phyloP scores from a whole-genome alignment of 345 rosid genomes.

The Heritiera fomes region DNA sequence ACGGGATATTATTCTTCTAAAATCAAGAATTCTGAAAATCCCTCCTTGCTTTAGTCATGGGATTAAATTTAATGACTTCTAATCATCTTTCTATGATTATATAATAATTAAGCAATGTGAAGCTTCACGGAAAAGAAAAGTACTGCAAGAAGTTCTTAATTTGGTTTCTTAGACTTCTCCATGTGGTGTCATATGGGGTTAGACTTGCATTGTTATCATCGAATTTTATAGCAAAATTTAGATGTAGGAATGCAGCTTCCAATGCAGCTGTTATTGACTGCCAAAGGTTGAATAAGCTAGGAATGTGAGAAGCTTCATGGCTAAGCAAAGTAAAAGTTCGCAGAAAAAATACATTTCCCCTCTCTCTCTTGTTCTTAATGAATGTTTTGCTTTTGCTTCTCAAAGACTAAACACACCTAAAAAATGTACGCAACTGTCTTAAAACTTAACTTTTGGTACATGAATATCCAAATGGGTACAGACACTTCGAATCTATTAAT shows the following conservation, averaged over 20 bases:
- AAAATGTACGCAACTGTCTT: background rate
- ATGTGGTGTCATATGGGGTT: background rate
- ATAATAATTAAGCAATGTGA: background rate
- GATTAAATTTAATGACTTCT: background rate
- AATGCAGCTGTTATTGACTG: conserved; percentile 14
- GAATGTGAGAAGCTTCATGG: background rate
- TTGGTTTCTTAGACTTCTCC: background rate
- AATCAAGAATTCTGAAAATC: background rate
- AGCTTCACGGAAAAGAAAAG: conserved; percentile 1
- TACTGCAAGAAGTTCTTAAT: background rate
- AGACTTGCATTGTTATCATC: background rate
- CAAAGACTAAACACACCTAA: background rate
- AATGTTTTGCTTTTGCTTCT: background rate
- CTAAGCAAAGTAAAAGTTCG: conserved; percentile 17
- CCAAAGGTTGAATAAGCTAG: background rate
- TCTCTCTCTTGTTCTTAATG: background rate
- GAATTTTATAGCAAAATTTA: background rate
- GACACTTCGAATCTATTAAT: too few relatives aligned
- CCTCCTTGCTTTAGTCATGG: background rate
- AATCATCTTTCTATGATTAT: too few relatives aligned
- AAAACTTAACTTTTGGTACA: background rate
- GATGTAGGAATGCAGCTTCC: background rate
- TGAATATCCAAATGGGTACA: background rate
- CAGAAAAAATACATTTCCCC: background rate
- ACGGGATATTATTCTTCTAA: too few relatives aligned